Conservation (phyloP, 1,284 basidiomycete genomes). For the Peniophora sp. region DNA sequence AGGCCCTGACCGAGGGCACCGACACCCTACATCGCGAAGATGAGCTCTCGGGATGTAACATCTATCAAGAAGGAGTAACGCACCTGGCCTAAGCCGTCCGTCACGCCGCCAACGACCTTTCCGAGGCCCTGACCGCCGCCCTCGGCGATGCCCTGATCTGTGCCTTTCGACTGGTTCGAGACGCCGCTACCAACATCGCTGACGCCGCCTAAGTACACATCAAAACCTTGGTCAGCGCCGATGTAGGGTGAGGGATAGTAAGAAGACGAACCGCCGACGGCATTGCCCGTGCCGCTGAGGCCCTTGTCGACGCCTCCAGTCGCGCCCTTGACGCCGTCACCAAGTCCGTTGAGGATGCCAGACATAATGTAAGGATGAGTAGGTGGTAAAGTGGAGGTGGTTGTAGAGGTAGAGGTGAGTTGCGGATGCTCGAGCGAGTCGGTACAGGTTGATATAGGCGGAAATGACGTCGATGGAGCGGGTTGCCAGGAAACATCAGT, state of each 20-base stretch:
- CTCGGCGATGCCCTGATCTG: not conserved
- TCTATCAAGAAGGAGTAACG: too few species aligned
- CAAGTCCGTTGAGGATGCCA: not conserved
- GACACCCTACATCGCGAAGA: not conserved
- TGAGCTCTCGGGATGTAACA: too few species aligned
- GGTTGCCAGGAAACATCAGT: too few species aligned
- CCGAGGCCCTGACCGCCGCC: not conserved
- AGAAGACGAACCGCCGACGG: too few species aligned
- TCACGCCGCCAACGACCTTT: not conserved
- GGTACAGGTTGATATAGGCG: too few species aligned
- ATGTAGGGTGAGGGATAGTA: too few species aligned
- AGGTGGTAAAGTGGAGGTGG: not conserved
- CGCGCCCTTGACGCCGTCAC: not conserved
- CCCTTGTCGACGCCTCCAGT: not conserved
- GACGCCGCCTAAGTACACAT: not conserved
- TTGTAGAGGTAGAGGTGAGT: too few species aligned
- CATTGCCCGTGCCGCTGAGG: not conserved
- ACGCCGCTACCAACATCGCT: not conserved
- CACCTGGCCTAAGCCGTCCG: not conserved
- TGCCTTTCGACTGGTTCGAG: not conserved
- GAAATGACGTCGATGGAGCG: too few species aligned
- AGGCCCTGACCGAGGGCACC: not conserved
- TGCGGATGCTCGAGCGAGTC: too few species aligned
- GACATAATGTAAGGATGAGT: not conserved
- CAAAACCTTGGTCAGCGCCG: not conserved